A percentile compares a stretch with the other conserved stretches of the same genome.
Evolutionary conservation across 768 basidiomycete genomes (phyloP).

Genomic region (Suillus spraguei): DNA sequence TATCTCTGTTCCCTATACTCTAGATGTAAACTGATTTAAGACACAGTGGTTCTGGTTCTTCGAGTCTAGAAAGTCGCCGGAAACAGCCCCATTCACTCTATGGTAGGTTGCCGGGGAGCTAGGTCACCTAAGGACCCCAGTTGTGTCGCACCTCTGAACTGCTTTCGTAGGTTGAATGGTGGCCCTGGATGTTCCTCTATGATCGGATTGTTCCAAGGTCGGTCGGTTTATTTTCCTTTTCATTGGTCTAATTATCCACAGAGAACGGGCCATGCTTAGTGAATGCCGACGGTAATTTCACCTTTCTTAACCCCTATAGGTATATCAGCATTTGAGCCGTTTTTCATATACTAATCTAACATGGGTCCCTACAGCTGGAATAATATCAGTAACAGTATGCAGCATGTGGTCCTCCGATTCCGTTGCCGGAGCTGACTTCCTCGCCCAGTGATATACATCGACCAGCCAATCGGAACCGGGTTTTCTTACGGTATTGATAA

Average conservation of each 20-base stretch:
- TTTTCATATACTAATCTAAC: constrained; percentile 2
- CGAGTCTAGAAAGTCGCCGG: constrained; percentile 58
- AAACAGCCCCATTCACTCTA: constrained; percentile 66
- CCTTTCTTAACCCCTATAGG: constrained; percentile 65
- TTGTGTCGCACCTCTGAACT: not conserved
- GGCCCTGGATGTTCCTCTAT: constrained; percentile 66
- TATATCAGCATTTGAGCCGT: constrained; percentile 21
- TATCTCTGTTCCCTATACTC: constrained; percentile 11
- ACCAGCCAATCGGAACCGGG: constrained; percentile 68
- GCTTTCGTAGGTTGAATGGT: constrained; percentile 49
- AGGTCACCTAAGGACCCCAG: not conserved
- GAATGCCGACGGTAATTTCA: constrained; percentile 52
- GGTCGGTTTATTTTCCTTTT: not conserved
- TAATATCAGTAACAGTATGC: constrained; percentile 63
- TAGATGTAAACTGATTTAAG: not conserved
- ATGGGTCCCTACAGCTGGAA: constrained; percentile 54
- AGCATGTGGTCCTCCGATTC: not conserved
- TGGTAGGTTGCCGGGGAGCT: constrained; percentile 44
- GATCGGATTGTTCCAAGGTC: constrained; percentile 69
- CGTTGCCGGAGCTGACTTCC: not conserved
- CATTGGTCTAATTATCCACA: constrained; percentile 20
- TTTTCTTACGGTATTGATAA: constrained; percentile 61
- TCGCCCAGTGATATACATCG: constrained; percentile 63
- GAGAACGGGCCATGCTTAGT: constrained; percentile 70
- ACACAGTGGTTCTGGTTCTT: constrained; percentile 81